phyloP scores from a whole-genome alignment of 139 green algal species.

The Chlamydomonas incerta region DNA sequence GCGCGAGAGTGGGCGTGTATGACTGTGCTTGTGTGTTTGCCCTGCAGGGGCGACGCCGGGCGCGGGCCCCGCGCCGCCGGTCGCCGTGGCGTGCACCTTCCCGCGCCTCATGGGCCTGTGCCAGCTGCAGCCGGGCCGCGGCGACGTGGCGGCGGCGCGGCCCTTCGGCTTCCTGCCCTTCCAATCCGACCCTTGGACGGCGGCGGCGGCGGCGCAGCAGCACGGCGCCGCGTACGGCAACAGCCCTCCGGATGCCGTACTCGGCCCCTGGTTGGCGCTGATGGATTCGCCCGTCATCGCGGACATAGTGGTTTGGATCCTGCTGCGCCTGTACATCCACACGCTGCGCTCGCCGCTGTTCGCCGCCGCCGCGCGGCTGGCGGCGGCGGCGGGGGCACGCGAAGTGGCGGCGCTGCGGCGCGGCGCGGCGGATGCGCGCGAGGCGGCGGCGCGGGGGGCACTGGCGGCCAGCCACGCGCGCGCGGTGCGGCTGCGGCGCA shows the following conservation, averaged over 20 bases:
- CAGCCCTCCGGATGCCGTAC: background rate
- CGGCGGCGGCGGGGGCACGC: background rate
- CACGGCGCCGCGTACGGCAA: no score
- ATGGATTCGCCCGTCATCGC: slow-evolving; percentile 49
- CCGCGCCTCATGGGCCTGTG: slow-evolving; percentile 80
- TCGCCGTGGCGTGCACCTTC: slow-evolving; percentile 60
- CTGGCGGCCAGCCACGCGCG: slow-evolving; percentile 42
- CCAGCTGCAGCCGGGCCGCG: slow-evolving; percentile 57
- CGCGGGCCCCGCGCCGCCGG: background rate
- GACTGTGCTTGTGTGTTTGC: no score
- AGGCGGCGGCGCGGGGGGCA: slow-evolving; percentile 53
- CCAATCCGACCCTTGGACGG: background rate
- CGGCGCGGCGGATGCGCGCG: background rate
- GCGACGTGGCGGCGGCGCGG: background rate
- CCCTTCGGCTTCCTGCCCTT: background rate
- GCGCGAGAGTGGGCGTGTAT: no score
- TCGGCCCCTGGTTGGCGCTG: slow-evolving; percentile 40
- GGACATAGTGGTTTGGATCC: slow-evolving; percentile 76
- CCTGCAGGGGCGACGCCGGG: background rate
- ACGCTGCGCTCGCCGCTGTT: slow-evolving; percentile 50
- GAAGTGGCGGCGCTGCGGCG: slow-evolving; percentile 12
- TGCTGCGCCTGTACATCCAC: slow-evolving; percentile 69
- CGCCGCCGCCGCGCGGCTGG: slow-evolving; percentile 13
- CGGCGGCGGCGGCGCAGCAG: background rate
- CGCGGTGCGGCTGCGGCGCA: slow-evolving; percentile 58